A percentile compares a stretch with the other conserved stretches of the same genome.
Evolutionary conservation across 768 basidiomycete genomes (phyloP).

Genomic region (Pseudohyphozyma bogoriensis): DNA sequence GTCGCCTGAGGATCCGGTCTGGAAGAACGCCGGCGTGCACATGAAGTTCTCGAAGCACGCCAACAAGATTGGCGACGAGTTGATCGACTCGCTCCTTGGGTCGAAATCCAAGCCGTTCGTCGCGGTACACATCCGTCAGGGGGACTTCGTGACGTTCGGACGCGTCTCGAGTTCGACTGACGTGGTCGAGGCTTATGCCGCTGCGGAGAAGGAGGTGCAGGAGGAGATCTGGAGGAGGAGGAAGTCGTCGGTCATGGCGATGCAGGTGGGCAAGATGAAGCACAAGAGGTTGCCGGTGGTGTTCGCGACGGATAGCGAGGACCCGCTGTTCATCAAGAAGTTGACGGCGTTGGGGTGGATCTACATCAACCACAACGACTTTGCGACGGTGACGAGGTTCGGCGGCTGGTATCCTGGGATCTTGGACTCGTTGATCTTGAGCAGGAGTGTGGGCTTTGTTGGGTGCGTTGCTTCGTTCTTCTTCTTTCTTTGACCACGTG

Average conservation of each 20-base stretch:
- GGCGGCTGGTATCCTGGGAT: constrained; percentile 17
- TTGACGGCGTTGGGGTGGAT: constrained; percentile 13
- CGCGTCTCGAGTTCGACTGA: constrained; percentile 2
- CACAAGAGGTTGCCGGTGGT: constrained; percentile 3
- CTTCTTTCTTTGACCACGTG: too few relatives aligned
- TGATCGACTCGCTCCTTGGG: constrained; percentile 16
- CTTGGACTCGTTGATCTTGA: constrained; percentile 7
- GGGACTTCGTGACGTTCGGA: constrained; percentile 17
- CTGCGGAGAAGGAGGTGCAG: constrained; percentile 12
- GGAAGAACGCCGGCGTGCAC: constrained; percentile 12
- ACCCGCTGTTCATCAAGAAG: constrained; percentile 18
- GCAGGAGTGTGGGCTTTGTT: constrained; percentile 8
- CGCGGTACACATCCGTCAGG: constrained; percentile 21
- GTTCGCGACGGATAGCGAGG: constrained; percentile 23
- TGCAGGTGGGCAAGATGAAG: not conserved
- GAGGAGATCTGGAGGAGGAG: not conserved
- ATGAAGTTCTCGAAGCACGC: constrained; percentile 18
- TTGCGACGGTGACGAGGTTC: constrained; percentile 2
- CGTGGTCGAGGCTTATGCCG: constrained; percentile 10
- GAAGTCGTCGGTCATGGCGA: not conserved
- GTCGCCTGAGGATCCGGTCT: constrained; percentile 20
- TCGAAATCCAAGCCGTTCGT: constrained; percentile 9
- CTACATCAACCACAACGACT: constrained; percentile 16
- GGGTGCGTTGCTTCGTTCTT: not conserved
- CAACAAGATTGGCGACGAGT: constrained; percentile 24